A percentile compares a stretch with the other conserved stretches of the same genome.
These are phyloP conservation scores for Trypanosoma caninum DNA, from an alignment of 208 protist species.

Conservation along the genomic window DNA sequence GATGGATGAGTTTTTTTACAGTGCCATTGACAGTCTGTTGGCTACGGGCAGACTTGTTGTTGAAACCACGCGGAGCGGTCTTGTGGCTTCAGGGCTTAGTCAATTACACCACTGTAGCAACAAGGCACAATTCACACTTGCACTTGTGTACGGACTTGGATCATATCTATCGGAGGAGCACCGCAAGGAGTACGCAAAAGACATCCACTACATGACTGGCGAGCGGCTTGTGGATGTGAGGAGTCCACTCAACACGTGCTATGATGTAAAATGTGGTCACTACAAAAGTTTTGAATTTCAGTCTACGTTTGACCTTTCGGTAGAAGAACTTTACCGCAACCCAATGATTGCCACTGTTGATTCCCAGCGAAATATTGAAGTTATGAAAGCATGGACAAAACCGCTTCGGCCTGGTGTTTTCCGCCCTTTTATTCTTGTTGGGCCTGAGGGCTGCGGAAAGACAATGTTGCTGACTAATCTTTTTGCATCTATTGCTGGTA, in stretches of 20 bases:
- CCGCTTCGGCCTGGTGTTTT: constrained; percentile 65
- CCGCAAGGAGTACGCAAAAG: constrained; percentile 86
- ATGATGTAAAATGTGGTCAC: constrained; percentile 52
- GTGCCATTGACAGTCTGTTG: constrained; percentile 87
- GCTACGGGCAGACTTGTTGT: constrained; percentile 75
- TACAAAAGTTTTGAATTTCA: constrained; percentile 83
- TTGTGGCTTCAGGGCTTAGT: constrained; percentile 93
- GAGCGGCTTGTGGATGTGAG: constrained; percentile 83
- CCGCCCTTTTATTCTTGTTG: constrained; percentile 95
- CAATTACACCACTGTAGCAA: constrained; percentile 81
- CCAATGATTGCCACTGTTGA: constrained; percentile 94
- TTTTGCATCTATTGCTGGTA: constrained; percentile 67
- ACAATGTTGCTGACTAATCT: constrained; percentile 91
- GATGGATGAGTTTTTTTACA: constrained; percentile 94
- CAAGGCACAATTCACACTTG: constrained; percentile 90
- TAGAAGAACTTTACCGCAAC: constrained; percentile 82
- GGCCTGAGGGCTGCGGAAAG: constrained; percentile 97
- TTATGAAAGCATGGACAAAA: constrained; percentile 92
- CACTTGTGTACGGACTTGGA: constrained; percentile 93
- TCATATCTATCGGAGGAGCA: constrained; percentile 84
- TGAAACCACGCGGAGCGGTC: constrained; percentile 89
- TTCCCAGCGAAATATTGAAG: constrained; percentile 88
- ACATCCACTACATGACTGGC: constrained; percentile 84
- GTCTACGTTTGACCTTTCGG: constrained; percentile 50
- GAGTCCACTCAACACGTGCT: constrained; percentile 88